Percentiles rank a stretch among this genome's conserved stretches.
These are phyloP conservation scores for Clonostachys chloroleuca DNA, from an alignment of 2,329 filamentous ascomycete genomes.

Conservation along the genomic window DNA sequence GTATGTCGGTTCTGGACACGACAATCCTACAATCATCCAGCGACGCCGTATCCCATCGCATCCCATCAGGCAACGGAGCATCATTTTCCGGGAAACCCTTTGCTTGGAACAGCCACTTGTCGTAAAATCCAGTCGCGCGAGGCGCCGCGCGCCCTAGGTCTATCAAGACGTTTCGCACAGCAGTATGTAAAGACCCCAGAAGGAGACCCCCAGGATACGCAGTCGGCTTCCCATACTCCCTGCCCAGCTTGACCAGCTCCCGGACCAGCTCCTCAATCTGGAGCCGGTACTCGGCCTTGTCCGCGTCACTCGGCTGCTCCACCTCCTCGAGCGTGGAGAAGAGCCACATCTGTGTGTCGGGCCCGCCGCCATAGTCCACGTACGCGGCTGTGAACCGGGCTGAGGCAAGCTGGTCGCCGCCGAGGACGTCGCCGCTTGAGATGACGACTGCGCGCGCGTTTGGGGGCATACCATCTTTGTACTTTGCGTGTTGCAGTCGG, in stretches of 20 bases:
- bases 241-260: slow-evolving; percentile 11
- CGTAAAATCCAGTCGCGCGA: slow-evolving; percentile 23
- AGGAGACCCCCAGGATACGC: slow-evolving; percentile 23
- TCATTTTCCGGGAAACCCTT: slow-evolving; percentile 32
- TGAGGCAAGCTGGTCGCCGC: not conserved
- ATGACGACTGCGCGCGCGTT: slow-evolving; percentile 36
- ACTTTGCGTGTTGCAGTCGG: slow-evolving; percentile 55
- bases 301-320: slow-evolving; percentile 1
- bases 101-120: slow-evolving; percentile 55
- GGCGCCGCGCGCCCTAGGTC: slow-evolving; percentile 8
- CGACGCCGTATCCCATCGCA: slow-evolving; percentile 51
- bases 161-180: slow-evolving; percentile 13
- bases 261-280: slow-evolving; percentile 22
- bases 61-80: slow-evolving; percentile 31
- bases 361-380: slow-evolving; percentile 53
- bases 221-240: slow-evolving; percentile 9
- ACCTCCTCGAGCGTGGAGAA: slow-evolving; percentile 47
- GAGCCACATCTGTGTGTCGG: slow-evolving; percentile 63
- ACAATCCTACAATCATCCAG: slow-evolving; percentile 53
- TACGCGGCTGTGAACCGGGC: slow-evolving; percentile 50
- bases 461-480: slow-evolving; percentile 31
- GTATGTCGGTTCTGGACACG: slow-evolving; percentile 48
- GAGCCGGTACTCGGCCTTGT: slow-evolving; percentile 15
- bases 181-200: slow-evolving; percentile 23
- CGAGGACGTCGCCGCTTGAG: slow-evolving; percentile 7